phyloP scores from a whole-genome alignment of 352 stramenopile genomes.

The Blastocystis hominis region DNA sequence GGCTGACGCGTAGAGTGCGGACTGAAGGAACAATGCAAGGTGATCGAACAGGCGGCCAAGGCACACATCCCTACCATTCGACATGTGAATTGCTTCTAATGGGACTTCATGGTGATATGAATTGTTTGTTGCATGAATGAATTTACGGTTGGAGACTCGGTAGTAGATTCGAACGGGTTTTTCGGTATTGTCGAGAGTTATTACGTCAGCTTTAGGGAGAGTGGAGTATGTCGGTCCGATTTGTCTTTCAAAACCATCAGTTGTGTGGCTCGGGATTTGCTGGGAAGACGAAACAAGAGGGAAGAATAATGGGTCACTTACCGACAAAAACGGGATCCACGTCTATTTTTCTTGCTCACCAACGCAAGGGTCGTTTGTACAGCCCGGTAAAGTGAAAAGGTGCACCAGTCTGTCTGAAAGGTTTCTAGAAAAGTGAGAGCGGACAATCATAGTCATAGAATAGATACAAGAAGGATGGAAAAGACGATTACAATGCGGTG shows the following conservation, averaged over 20 bases:
- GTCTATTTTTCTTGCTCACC: not conserved
- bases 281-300: not conserved
- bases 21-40: constrained; percentile 13
- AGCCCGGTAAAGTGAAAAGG: not conserved
- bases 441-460: not conserved
- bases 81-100: constrained; percentile 42
- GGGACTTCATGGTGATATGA: not conserved
- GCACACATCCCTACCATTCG: constrained; percentile 14
- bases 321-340: not conserved
- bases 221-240: constrained; percentile 24
- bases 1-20: not conserved
- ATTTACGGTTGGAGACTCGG: not conserved
- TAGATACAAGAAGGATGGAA: constrained; percentile 46
- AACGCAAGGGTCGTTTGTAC: not conserved
- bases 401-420: not conserved
- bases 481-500: not conserved
- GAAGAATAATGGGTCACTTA: constrained; percentile 28
- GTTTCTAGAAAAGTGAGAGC: constrained; percentile 18
- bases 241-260: constrained; percentile 35
- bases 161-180: not conserved
- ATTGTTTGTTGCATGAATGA: not conserved
- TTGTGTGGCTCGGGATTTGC: not conserved
- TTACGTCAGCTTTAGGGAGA: not conserved
- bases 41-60: constrained; percentile 5
- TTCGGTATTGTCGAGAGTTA: not conserved